Conservation (phyloP, 768 basidiomycete species). For the Xerocomus potaroensis region DNA sequence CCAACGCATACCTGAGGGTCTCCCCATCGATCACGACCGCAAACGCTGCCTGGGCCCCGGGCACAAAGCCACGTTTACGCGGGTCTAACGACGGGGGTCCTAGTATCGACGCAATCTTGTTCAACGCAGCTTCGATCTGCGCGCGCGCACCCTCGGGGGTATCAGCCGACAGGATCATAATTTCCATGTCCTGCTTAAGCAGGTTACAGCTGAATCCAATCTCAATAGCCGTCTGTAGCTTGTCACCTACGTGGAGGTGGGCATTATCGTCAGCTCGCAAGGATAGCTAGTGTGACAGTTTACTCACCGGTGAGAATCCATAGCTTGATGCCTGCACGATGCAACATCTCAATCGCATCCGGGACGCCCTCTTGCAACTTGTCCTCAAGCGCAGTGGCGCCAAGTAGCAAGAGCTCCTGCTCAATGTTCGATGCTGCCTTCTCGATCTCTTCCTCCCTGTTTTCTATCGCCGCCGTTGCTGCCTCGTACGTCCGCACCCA, state of each 20-base stretch:
- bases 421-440: constrained; percentile 83
- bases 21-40: constrained; percentile 97
- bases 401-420: constrained; percentile 76
- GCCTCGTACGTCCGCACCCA: constrained; percentile 83
- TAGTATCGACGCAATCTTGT: constrained; percentile 86
- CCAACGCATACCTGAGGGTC: constrained; percentile 78
- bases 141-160: constrained; percentile 66
- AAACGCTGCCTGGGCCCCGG: constrained; percentile 67
- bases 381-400: constrained; percentile 95
- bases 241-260: constrained; percentile 62
- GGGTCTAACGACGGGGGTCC: constrained; percentile 69
- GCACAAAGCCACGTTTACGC: constrained; percentile 60
- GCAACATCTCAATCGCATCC: constrained; percentile 89
- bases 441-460: constrained; percentile 90
- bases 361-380: constrained; percentile 97
- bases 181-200: constrained; percentile 89
- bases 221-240: constrained; percentile 97
- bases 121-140: constrained; percentile 88
- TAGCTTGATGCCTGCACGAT: constrained; percentile 91
- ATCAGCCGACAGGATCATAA: constrained; percentile 95
- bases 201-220: constrained; percentile 96
- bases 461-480: constrained; percentile 69
- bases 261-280: neutral
- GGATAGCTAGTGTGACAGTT: neutral
- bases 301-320: constrained; percentile 90